Evolutionary conservation across 306 rosid genomes (phyloP).

Genomic region (Prunus mira): DNA sequence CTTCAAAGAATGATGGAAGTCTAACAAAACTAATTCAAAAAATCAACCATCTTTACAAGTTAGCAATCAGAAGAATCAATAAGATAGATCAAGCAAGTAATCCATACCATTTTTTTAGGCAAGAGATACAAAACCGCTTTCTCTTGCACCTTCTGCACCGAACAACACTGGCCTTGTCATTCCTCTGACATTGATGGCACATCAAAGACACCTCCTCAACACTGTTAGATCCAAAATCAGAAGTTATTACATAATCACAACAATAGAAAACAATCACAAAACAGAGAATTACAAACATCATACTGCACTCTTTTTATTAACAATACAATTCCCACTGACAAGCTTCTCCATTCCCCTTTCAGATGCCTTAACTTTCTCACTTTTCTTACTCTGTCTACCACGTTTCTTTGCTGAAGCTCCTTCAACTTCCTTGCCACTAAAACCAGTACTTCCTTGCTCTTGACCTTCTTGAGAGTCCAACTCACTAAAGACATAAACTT

Average conservation of each 20-base stretch:
- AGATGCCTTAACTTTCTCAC: background rate
- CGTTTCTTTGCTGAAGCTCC: background rate
- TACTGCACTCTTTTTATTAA: background rate
- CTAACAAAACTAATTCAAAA: background rate
- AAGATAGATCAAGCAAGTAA: background rate
- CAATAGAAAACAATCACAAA: background rate
- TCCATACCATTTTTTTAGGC: conserved; percentile 50
- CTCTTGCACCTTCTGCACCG: conserved; percentile 44
- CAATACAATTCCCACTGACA: background rate
- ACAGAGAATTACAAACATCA: background rate
- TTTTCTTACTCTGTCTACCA: background rate
- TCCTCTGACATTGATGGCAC: conserved; percentile 91
- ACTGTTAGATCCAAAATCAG: conserved; percentile 29
- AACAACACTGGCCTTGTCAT: conserved; percentile 64
- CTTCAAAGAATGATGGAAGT: background rate
- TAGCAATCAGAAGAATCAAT: background rate
- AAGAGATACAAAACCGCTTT: conserved; percentile 57
- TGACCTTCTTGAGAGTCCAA: background rate
- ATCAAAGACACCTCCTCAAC: conserved; percentile 34
- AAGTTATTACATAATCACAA: background rate
- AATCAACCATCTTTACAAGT: background rate
- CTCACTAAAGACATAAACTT: background rate
- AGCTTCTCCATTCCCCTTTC: background rate
- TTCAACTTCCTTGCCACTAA: background rate
- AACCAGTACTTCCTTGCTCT: background rate